Conservation (phyloP, 2,329 filamentous ascomycete genomes). For the Beauveria australis region DNA sequence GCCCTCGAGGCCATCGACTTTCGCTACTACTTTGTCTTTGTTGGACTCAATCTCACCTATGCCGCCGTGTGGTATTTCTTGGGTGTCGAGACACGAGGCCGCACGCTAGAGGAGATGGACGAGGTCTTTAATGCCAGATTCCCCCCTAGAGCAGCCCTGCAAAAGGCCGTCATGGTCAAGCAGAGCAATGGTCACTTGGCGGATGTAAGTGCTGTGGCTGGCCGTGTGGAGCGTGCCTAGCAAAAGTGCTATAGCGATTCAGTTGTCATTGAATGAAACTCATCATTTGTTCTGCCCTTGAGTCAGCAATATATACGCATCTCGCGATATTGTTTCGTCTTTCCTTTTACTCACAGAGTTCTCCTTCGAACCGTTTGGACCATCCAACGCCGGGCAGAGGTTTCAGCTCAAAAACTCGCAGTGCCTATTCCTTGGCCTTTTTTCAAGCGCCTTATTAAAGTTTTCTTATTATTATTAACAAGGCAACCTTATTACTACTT, state of each 20-base stretch:
- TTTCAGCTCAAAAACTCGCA: too few relatives aligned
- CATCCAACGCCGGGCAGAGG: too few relatives aligned
- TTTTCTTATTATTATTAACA: too few relatives aligned
- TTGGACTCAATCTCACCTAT: slow-evolving; percentile 24
- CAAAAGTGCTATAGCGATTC: neutral
- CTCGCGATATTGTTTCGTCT: neutral
- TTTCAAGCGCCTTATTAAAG: too few relatives aligned
- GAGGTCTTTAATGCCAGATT: slow-evolving; percentile 30
- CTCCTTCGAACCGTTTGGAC: too few relatives aligned
- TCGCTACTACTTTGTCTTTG: slow-evolving; percentile 25
- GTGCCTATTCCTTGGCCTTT: too few relatives aligned
- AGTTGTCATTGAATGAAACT: too few relatives aligned
- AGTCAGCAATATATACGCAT: too few relatives aligned
- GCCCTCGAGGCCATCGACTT: slow-evolving; percentile 23
- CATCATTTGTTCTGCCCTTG: too few relatives aligned
- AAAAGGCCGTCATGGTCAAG: slow-evolving; percentile 22
- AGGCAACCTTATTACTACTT: too few relatives aligned
- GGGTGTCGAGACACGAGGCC: slow-evolving; percentile 23
- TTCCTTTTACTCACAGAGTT: too few relatives aligned
- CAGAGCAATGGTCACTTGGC: slow-evolving; percentile 16
- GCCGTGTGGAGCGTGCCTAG: neutral
- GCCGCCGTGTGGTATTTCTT: slow-evolving; percentile 20
- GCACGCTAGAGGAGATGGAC: slow-evolving; percentile 37
- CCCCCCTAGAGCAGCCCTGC: slow-evolving; percentile 29
- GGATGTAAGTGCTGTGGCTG: slow-evolving; percentile 8